Base-by-base conservation (phyloP, 179 eudicot species). In the Spinacia oleracea region DNA sequence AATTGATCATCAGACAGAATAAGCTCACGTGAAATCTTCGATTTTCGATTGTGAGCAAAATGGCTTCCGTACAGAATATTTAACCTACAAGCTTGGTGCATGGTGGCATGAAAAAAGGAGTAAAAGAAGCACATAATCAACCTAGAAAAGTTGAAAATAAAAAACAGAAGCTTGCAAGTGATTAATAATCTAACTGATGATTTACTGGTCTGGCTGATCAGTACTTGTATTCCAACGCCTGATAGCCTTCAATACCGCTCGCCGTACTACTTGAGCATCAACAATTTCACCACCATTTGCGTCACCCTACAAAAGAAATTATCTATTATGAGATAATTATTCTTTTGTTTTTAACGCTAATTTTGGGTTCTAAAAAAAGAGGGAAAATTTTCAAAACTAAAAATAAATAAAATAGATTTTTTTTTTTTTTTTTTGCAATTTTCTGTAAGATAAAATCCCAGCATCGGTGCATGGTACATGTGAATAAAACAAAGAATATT, bases 201-300 rank as follows among this genome's bases (percentile, higher is more conserved):
- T 83, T 55, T 77, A 59, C 81, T 82, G 66, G 38, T 79, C 72
- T 74, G 84, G 75, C n/a, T 85, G 79, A 20, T 79, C 82, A 51
- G 74, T 34, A 31, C 16, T 83, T 74, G 81, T 84, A 75, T 85
- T 76, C 89, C 90, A 89, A 74, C 86, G 88, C 78, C 86, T 85
- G 85, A 94, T 89, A 9, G 97, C 97, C 31, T 84, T 85, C 68
- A 85, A 73, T 64, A 94, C 89, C 27, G 91, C 89, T 81, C 89
- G 87, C 79, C 90, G 81, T 80, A 94, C 92, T 40, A 82, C 86
- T 74, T 89, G 79, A 46, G 90, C 95, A 73, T 87, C 89, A 43
- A 90, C 83, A 68, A 23, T 84, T 78, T 86, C 91, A 67, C 81
- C 91, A 64, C 79, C 81, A 68, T 85, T 90, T 83, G 84, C 92